phyloP scores from a whole-genome alignment of 805 yeast species.

The Kuraishia piskuri region DNA sequence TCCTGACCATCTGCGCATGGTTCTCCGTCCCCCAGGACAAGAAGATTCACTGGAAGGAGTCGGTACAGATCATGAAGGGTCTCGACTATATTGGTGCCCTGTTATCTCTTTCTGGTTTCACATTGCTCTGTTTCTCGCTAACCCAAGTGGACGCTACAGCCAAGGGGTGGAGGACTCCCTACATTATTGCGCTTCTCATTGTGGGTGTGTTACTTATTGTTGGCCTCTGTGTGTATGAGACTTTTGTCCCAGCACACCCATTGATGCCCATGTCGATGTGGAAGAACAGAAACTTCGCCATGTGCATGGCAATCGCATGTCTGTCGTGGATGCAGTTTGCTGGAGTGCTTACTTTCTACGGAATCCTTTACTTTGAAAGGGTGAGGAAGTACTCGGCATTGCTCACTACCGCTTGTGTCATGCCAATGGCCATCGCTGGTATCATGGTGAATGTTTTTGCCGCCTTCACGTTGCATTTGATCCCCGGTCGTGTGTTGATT shows the following conservation, averaged over 20 bases:
- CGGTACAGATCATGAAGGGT: conserved; percentile 14
- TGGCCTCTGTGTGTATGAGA: conserved; percentile 28
- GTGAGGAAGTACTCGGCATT: conserved; percentile 28
- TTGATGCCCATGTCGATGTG: conserved; percentile 38
- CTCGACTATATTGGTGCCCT: conserved; percentile 36
- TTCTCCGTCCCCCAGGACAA: conserved; percentile 25
- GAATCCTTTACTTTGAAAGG: conserved; percentile 33
- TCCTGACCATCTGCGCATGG: conserved; percentile 12
- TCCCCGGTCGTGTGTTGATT: conserved; percentile 31
- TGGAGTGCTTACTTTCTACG: conserved; percentile 30
- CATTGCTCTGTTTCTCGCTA: conserved; percentile 33
- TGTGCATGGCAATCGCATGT: conserved; percentile 27
- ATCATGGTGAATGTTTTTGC: conserved; percentile 34
- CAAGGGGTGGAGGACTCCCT: conserved; percentile 37
- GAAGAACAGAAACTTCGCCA: conserved; percentile 27
- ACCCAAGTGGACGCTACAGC: conserved; percentile 32
- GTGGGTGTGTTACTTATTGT: conserved; percentile 27
- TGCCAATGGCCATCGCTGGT: conserved; percentile 36
- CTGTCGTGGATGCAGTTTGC: conserved; percentile 34
- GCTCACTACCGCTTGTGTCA: conserved; percentile 32
- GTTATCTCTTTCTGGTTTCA: conserved; percentile 29
- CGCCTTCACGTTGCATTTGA: conserved; percentile 33
- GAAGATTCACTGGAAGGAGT: conserved; percentile 16
- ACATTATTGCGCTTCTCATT: conserved; percentile 33
- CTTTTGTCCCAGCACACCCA: conserved; percentile 30